Conservation (phyloP, 1,284 basidiomycete genomes). For the Schizopora paradoxa region DNA sequence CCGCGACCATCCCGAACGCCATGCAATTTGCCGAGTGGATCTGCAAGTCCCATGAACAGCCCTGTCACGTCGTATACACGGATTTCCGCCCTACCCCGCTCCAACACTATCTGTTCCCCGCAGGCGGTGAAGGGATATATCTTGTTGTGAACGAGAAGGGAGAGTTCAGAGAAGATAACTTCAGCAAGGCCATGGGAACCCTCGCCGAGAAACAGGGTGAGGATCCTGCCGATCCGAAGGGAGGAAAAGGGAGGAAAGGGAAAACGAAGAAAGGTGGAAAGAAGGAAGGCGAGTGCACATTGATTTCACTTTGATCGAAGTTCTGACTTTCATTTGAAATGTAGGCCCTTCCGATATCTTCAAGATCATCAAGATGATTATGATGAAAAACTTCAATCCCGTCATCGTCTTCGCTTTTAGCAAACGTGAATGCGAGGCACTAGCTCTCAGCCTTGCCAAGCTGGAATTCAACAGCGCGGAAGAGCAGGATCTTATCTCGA, state of each 20-base stretch:
- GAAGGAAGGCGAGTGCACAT: constrained; percentile 68
- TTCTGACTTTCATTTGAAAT: too few relatives aligned
- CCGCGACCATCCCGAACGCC: constrained; percentile 99
- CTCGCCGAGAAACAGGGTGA: constrained; percentile 84
- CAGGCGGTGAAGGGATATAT: constrained; percentile 95
- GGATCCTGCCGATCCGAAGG: constrained; percentile 81
- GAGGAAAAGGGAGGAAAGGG: constrained; percentile 82
- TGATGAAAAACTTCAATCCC: constrained; percentile 96
- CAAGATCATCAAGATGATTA: constrained; percentile 99
- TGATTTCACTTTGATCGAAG: background rate
- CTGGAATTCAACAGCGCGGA: constrained; percentile 95
- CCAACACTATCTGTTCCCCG: constrained; percentile 97
- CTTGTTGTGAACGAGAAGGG: constrained; percentile 97
- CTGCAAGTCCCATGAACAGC: constrained; percentile 94
- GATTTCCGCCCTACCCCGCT: constrained; percentile 98
- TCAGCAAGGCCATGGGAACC: constrained; percentile 96
- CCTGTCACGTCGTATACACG: constrained; percentile 99
- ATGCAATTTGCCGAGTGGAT: constrained; percentile 99
- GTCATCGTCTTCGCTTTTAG: constrained; percentile 99
- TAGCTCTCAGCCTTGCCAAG: constrained; percentile 90
- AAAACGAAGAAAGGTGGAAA: constrained; percentile 89
- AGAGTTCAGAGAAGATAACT: constrained; percentile 96
- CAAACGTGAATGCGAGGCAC: constrained; percentile 94
- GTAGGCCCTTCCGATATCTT: constrained; percentile 90
- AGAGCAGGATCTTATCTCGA: constrained; percentile 84